Base-by-base conservation (phyloP, 1,284 basidiomycete species). In the Cryptococcus wingfieldii region DNA sequence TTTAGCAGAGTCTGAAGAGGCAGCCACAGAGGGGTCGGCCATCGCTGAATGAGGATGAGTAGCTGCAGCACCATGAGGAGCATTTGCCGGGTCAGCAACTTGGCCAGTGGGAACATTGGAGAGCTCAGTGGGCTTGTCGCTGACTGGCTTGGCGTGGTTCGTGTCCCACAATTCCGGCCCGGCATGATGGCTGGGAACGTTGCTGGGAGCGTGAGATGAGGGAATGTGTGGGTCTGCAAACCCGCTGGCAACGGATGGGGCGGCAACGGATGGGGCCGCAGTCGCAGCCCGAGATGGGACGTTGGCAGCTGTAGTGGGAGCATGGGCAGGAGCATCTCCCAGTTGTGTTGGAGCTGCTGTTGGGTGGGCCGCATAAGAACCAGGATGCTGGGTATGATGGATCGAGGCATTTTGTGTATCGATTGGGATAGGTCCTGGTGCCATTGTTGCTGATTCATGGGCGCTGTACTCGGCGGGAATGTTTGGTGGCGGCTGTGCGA, bases 131-230 rank as follows among this genome's bases (percentile, higher is more conserved):
- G 58, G 28, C 34, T 47, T 43, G 3, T 43, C 54, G 13, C 53
- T 48, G 39, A 37, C 51, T n/a, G 55, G 43, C 51, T 57, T 63
- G 5, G 65, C 47, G 51, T 63, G 68, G 55, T 74, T 74, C 27
- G 70, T 72, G 14, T 63, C 59, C 67, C 67, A 72, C 3, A 66
- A 59, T 13, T 55, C 41, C 43, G 60, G 60, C 5, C 50, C 44
- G 28, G 52, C 16, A 47, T 63, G 48, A 14, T 19, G n/a, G 12
- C 49, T 55, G 14, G 57, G 53, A 7, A 55, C 57, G n/a, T 55
- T 60, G 48, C 44, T 59, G 18, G 37, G 18, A 16, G 38, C 48
- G 27, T 18, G n/a, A 28, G 46, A 27, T 18, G 46, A 8, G 19
- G 34, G 34, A 2, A 10, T 44, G 42, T 14, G 19, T 4, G 42